Evolutionary conservation across 1,284 basidiomycete species (phyloP), one percentile per base, ranked within the genome.

Genomic region (Chalciporus sp.): DNA sequence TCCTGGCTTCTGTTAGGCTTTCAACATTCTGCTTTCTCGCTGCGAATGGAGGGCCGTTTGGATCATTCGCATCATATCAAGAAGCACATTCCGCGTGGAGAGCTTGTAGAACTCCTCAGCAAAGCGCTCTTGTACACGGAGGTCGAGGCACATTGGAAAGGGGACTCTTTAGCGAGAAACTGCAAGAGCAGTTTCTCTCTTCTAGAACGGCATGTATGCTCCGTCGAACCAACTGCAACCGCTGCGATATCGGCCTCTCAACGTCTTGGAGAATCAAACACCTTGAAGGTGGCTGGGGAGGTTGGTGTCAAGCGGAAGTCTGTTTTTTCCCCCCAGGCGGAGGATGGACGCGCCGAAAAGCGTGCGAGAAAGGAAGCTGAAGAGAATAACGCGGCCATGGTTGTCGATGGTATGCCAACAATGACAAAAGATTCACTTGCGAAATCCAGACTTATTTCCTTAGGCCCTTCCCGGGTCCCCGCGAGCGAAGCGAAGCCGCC

Each of bases 41-140:
- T 93, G 40, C 83, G 84, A 41, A 81, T 76, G 58, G 92, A 94
- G 69, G 82, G 80, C 19, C 79, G 81, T 26, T 78, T 93, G 43
- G 84, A 89, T 52, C 78, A 78, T 54, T 87, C 88, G 5, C 77
- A 83, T 33, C 77, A 84, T 61, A 80, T 85, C 54, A 74, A 78
- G 56, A 88, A 85, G 63, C 84, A 89, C 59, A 84, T 94, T 26
- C 87, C 85, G n/a, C 83, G 90, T 17, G 92, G 91, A 10, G 89
- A 92, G 66, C 81, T 94, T 27, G 76, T 93, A 45, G 87, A 92
- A 55, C 82, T 93, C 14, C 79, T 94, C 29, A 82, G 83, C 68
- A 94, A 92, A 69, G 85, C 91, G 6, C 73, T 94, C 19, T 78
- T 93, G 12, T 94, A 92, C 61, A 76, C 81, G n/a, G 91, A 94